Percentiles rank a stretch among this genome's conserved stretches.
These are phyloP conservation scores for Microbotryum intermedium DNA, from an alignment of 1,284 basidiomycete genomes.

Conservation along the genomic window DNA sequence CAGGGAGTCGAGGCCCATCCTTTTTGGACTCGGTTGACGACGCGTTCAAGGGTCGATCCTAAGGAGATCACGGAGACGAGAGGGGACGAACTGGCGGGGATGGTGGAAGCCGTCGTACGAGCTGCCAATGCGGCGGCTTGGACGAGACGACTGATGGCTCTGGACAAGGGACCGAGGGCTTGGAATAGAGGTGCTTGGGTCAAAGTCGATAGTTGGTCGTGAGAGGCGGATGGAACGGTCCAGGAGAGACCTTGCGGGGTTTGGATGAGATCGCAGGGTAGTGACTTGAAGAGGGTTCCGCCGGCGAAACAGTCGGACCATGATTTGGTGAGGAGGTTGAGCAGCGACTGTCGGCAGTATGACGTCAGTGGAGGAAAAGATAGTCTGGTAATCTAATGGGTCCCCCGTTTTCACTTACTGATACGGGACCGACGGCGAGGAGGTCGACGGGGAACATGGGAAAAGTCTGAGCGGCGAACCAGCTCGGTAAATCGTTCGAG, in stretches of 20 bases:
- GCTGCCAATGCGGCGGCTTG: conserved; percentile 15
- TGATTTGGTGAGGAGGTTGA: conserved; percentile 4
- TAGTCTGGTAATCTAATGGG: too few species aligned
- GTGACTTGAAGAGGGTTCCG: conserved; percentile 26
- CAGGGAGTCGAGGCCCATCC: conserved; percentile 25
- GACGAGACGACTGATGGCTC: conserved; percentile 27
- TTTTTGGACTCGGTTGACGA: conserved; percentile 4
- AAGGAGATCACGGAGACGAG: conserved; percentile 8
- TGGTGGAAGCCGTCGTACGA: not conserved
- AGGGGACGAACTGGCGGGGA: not conserved
- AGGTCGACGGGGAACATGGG: conserved; percentile 12
- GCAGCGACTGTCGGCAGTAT: not conserved
- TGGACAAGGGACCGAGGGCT: conserved; percentile 26
- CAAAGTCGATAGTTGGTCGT: conserved; percentile 7
- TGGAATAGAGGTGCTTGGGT: conserved; percentile 3
- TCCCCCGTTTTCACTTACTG: conserved; percentile 3
- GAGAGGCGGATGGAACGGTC: conserved; percentile 18
- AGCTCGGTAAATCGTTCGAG: conserved; percentile 7
- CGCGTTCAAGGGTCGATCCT: conserved; percentile 5
- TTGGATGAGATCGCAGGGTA: conserved; percentile 15
- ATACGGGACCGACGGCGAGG: conserved; percentile 3
- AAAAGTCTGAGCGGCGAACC: conserved; percentile 28
- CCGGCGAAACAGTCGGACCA: conserved; percentile 20
- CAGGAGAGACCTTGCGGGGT: conserved; percentile 18
- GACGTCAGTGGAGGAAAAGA: too few species aligned